phyloP scores from a whole-genome alignment of 2,329 filamentous ascomycete genomes.

The Curvularia spicifera region DNA sequence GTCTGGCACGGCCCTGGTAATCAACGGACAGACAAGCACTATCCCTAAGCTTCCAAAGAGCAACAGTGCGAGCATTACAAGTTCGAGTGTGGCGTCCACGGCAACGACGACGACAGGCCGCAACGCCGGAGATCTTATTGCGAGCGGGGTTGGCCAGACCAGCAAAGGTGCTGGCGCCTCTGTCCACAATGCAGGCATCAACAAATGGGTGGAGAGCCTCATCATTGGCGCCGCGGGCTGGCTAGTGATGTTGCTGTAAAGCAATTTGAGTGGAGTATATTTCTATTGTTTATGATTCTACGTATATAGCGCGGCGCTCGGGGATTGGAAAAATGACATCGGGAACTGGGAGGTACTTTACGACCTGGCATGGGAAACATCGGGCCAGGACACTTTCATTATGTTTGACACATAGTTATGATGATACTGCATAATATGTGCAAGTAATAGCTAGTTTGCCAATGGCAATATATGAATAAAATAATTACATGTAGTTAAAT shows the following conservation, averaged over 20 bases:
- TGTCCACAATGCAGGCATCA: constrained; percentile 20
- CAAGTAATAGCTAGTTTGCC: not conserved
- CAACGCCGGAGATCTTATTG: constrained; percentile 33
- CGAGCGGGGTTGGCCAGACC: constrained; percentile 33
- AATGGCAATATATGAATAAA: not conserved
- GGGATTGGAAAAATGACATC: not conserved
- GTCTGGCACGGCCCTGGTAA: constrained; percentile 37
- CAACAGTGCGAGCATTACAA: constrained; percentile 36
- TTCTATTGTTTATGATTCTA: constrained; percentile 3
- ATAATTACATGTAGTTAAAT: not conserved
- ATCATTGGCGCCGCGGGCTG: constrained; percentile 39
- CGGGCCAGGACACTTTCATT: not conserved
- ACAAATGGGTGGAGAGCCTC: constrained; percentile 35
- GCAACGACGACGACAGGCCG: constrained; percentile 10
- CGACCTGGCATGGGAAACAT: not conserved
- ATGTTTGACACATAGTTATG: not conserved
- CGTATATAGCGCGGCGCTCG: constrained; percentile 15
- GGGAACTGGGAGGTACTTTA: not conserved
- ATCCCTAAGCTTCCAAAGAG: constrained; percentile 34
- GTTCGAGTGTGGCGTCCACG: constrained; percentile 12
- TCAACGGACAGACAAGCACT: constrained; percentile 43
- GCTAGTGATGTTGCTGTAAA: constrained; percentile 35
- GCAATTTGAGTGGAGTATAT: not conserved
- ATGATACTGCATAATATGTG: not conserved
- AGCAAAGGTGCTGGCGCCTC: constrained; percentile 24